Conservation (phyloP, 1,284 basidiomycete species). For the Exobasidium rhododendri region DNA sequence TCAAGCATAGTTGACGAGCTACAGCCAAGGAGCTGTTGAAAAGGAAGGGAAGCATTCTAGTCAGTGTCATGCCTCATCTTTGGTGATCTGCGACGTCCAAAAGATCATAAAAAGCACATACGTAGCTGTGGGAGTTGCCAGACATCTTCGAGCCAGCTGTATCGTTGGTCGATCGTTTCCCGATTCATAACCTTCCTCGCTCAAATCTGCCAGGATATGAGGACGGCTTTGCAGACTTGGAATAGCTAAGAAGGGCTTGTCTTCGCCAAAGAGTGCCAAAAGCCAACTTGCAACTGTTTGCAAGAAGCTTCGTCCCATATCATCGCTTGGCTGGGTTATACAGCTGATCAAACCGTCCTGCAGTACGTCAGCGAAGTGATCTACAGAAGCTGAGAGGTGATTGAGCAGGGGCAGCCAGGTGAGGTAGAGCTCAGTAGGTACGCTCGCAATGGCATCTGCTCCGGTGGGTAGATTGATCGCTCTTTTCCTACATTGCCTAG, state of each 20-base stretch:
- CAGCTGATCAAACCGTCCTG: not conserved
- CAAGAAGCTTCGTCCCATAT: no score
- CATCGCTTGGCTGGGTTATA: not conserved
- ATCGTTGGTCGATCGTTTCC: not conserved
- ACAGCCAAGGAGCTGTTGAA: not conserved
- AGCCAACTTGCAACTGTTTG: slow-evolving; percentile 10
- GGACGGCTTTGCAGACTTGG: not conserved
- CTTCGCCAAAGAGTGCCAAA: not conserved
- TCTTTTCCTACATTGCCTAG: no score
- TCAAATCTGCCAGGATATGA: not conserved
- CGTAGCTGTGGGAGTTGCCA: not conserved
- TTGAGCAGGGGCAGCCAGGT: slow-evolving; percentile 7
- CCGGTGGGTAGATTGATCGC: no score
- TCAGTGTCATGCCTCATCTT: not conserved
- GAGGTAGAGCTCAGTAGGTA: not conserved
- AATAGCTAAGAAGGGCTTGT: not conserved
- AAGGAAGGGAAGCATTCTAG: not conserved
- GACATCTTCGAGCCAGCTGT: not conserved
- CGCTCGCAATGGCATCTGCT: not conserved
- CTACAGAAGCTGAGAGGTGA: not conserved
- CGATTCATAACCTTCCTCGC: not conserved
- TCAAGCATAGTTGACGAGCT: not conserved
- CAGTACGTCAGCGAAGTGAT: not conserved
- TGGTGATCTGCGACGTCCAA: no score
- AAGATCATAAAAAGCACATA: no score